Evolutionary conservation across 2,329 filamentous ascomycete genomes (phyloP), one percentile per base, ranked within the genome.

Genomic region (Xylaria sp.): DNA sequence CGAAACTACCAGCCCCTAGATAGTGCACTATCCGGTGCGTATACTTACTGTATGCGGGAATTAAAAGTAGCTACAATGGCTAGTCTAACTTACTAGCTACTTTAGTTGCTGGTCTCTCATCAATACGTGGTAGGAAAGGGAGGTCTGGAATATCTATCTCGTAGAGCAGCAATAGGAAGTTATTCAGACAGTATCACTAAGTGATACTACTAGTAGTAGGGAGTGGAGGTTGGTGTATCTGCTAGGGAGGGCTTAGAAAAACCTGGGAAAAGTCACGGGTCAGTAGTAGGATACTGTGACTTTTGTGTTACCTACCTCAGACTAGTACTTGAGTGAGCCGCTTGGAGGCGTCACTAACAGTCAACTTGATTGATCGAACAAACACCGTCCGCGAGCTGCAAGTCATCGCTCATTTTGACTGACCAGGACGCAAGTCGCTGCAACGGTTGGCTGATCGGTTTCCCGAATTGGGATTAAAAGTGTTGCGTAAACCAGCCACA

Each of bases 401-500:
- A 56, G 62, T 44, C 50, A 57, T 48, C 12, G 39, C 46, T 64
- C 51, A 3, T 58, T 64, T 50, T 55, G 50, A 56, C 18, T 6
- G 50, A 51, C 56, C 34, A 59, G 25, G 20, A 63, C 60, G 55
- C 18, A 46, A 48, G 39, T 7, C 18, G 52, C 54, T 55, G 18
- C 15, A 55, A 44, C 52, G 48, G 56, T 52, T 56, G 41, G 51
- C 39, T 64, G 18, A n/a, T 67, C 37, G 39, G 61, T 18, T 46
- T 63, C 54, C 46, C 58, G 18, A 59, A 34, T n/a, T 23, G 50
- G 63, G 31, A 62, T 37, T 23, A 63, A 52, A 52, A 48, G 25
- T 18, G 10, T 52, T n/a, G 20, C 25, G 50, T 57, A 56, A 57
- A 46, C 39, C 37, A 63, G 51, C 63, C 58, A 65, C 65, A 52